Evolutionary conservation across 768 basidiomycete genomes (phyloP).

Genomic region (Tylopilus cervinicoccineus): DNA sequence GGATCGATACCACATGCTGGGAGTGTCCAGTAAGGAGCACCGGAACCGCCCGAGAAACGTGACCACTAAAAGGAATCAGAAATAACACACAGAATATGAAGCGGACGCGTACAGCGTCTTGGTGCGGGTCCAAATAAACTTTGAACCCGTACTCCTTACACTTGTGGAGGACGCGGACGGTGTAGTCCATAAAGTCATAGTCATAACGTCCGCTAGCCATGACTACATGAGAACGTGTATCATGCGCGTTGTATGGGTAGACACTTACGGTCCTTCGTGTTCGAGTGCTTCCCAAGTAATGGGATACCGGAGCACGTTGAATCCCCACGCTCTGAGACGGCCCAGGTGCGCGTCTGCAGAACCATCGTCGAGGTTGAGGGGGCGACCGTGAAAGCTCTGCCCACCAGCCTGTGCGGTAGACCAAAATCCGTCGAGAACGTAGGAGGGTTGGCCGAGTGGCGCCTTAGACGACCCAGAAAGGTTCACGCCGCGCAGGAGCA

Average conservation of each 20-base stretch:
- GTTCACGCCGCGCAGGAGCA: slow-evolving; percentile 93
- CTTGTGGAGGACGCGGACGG: slow-evolving; percentile 78
- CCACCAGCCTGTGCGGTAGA: slow-evolving; percentile 67
- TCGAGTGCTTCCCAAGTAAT: slow-evolving; percentile 97
- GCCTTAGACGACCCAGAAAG: slow-evolving; percentile 87
- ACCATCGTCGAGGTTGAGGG: slow-evolving; percentile 81
- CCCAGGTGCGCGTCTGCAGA: slow-evolving; percentile 82
- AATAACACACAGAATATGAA: not conserved
- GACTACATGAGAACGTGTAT: not conserved
- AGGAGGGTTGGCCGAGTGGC: slow-evolving; percentile 65
- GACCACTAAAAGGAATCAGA: slow-evolving; percentile 63
- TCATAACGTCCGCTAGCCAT: slow-evolving; percentile 78
- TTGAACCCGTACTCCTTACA: slow-evolving; percentile 91
- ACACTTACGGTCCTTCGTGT: slow-evolving; percentile 89
- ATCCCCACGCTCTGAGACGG: slow-evolving; percentile 90
- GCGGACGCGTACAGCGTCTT: slow-evolving; percentile 72
- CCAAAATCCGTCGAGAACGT: slow-evolving; percentile 77
- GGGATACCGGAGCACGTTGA: slow-evolving; percentile 76
- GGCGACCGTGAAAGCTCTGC: slow-evolving; percentile 69
- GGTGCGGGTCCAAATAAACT: slow-evolving; percentile 94
- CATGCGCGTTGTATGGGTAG: not conserved
- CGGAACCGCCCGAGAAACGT: slow-evolving; percentile 90
- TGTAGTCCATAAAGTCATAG: slow-evolving; percentile 89
- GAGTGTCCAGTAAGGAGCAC: slow-evolving; percentile 93
- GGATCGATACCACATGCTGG: slow-evolving; percentile 89